Conservation (phyloP, 1,284 basidiomycete genomes). For the Mycena sp. region DNA sequence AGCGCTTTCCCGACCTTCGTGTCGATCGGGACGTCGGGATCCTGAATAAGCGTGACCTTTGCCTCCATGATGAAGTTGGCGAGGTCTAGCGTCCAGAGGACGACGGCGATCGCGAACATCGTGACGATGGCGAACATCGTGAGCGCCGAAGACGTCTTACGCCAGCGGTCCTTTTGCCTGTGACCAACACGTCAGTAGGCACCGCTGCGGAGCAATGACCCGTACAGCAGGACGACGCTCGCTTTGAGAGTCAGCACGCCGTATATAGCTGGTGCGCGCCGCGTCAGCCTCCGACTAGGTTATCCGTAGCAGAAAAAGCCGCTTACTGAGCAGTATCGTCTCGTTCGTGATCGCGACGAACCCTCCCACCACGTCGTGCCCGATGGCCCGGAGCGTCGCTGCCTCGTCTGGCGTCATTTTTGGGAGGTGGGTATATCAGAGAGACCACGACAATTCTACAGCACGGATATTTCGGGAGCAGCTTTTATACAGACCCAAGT, state of each 20-base stretch:
- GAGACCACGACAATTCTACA: too few species aligned
- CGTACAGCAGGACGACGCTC: constrained; percentile 9
- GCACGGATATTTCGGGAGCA: too few species aligned
- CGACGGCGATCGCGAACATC: constrained; percentile 12
- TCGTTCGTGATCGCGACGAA: constrained; percentile 21
- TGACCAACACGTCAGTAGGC: too few species aligned
- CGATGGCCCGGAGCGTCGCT: constrained; percentile 8
- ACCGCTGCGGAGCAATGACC: neutral
- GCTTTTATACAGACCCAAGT: too few species aligned
- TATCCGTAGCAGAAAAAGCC: neutral
- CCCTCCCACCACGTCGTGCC: constrained; percentile 1
- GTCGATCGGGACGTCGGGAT: neutral
- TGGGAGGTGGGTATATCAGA: too few species aligned
- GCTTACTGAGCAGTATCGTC: constrained; percentile 23
- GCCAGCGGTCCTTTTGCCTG: too few species aligned
- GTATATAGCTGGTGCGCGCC: constrained; percentile 13
- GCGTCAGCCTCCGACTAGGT: neutral
- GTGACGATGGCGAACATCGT: neutral
- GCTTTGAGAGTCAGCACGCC: constrained; percentile 17
- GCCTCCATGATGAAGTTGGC: constrained; percentile 17
- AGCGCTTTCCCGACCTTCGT: neutral
- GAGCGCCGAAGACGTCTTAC: too few species aligned
- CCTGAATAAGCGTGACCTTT: constrained; percentile 9
- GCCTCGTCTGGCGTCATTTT: constrained; percentile 25
- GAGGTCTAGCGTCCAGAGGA: constrained; percentile 20